Evolutionary conservation across 2,329 filamentous ascomycete species (phyloP), one percentile per base, ranked within the genome.

Genomic region (Monilinia laxa): DNA sequence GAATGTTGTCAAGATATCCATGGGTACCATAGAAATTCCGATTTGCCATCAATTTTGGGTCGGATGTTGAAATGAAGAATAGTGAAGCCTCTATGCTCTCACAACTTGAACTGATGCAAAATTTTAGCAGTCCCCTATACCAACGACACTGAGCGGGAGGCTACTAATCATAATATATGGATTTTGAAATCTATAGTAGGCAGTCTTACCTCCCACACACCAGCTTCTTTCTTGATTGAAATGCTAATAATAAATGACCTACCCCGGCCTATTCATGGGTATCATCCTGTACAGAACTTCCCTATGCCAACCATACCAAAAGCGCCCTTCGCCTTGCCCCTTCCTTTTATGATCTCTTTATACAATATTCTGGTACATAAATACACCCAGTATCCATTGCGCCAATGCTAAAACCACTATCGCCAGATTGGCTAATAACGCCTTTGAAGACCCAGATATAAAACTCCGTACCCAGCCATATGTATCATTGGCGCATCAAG

Each of bases 201-300:
- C 9, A 40, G 1, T 49, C 20, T 49, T 40, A 52, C 12, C 20
- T 5, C 51, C 31, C n/a, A 38, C 35, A 12, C 4, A 18, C 31
- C 16, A 23, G 47, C 45, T 25, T 38, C 31, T 38, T 38, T 25
- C 58, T 51, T 62, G 20, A 20, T 40, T 25, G 28, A 38, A 62
- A 49, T 38, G 45, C 45, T 62, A 51, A 51, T 35, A 25, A 62
- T 25, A 51, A 62, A 9, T 62, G 58, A 47, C 47, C 45, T 52
- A 51, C 9, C 57, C 49, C 18, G 47, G 45, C 64, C 45, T 52
- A n/a, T 62, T 40, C 35, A 60, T 62, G 72, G 73, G 73, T 75
- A 75, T 75, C 73, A 69, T 73, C 69, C 67, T 67, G 67, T 69
- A 70, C 65, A 71, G 64, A 69, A 67, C 25, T 68, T 62, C 64